Base-by-base conservation (phyloP, 306 rosid genomes). In the Corylus americana region DNA sequence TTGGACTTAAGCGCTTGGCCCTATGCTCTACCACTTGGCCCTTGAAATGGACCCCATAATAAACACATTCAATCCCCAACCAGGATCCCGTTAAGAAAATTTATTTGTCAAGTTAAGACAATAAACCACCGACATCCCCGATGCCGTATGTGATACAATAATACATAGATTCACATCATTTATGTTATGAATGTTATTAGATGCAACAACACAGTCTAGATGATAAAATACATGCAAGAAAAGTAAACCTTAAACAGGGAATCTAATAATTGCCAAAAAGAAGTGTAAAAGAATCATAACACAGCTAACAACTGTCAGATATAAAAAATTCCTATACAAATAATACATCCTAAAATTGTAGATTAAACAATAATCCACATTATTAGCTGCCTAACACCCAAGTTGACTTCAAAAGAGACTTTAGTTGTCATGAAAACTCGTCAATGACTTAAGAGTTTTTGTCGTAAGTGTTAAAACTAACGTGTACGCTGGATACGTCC, bases 181-280 rank as follows among this genome's bases (percentile, higher is more conserved):
- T 39, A 39, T 3, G 4, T 39, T 3, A 39, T 39, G 44, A 4
- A 39, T 39, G 6, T 5, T 5, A 5, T 39, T 39, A 39, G 44
- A 39, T 39, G 44, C 39, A 35, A 39, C 25, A 22, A 22, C 25
- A 22, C 25, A 22, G 25, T 22, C 25, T 22, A 22, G 25, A 22
- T 22, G 25, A 22, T 22, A 22, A 22, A 22, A 22, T 22, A 22
- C 25, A 22, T 22, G 25, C 35, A 31, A 63, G n/a, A 20, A 59
- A 54, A 55, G 45, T 67, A 77, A 77, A 70, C 86, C 80, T 22
- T 48, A 53, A 76, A 63, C 29, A 4, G 29, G 78, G 76, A 79
- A 71, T 72, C 76, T 12, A 76, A 72, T 84, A 66, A 80, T 55
- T 48, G 62, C 31, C 22, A 11, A 69, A 68, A 66, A 39, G 2